These are phyloP conservation scores for Colletotrichum eremochloae DNA, from an alignment of 2,329 filamentous ascomycete species.

Conservation along the genomic window DNA sequence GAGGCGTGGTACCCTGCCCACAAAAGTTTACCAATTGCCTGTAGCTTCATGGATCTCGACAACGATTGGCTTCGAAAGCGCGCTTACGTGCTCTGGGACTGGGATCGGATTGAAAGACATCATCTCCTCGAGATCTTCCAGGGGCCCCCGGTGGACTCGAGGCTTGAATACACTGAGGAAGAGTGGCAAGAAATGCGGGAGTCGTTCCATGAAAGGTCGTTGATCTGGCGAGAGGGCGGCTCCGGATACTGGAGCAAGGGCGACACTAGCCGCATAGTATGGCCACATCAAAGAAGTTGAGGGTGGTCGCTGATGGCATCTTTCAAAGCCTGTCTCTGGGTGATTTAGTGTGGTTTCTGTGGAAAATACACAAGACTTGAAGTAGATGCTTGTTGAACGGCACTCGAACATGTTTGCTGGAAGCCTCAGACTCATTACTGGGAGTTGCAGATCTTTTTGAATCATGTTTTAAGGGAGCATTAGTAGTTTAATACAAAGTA, in stretches of 20 bases:
- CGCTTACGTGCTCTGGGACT: conserved; percentile 4
- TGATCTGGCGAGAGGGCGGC: not conserved
- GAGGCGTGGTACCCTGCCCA: not conserved
- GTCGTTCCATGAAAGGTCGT: not conserved
- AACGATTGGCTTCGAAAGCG: not conserved
- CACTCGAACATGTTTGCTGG: no score
- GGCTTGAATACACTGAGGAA: not conserved
- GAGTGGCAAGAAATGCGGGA: conserved; percentile 5
- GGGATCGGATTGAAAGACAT: not conserved
- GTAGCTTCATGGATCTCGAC: not conserved
- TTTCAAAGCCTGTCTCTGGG: not conserved
- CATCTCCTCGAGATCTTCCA: not conserved
- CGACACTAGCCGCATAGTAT: not conserved
- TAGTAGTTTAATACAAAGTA: not conserved
- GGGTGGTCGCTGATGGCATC: not conserved
- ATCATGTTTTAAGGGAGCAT: not conserved
- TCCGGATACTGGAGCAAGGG: conserved; percentile 9
- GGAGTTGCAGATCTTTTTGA: not conserved
- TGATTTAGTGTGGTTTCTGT: not conserved
- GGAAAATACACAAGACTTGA: not conserved
- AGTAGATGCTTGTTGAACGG: not conserved
- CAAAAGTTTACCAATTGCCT: not conserved
- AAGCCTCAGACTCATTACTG: no score
- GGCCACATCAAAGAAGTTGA: not conserved
- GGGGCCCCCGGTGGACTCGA: not conserved